Base-by-base conservation (phyloP, 495 filamentous ascomycete species). In the Podospora sp. region DNA sequence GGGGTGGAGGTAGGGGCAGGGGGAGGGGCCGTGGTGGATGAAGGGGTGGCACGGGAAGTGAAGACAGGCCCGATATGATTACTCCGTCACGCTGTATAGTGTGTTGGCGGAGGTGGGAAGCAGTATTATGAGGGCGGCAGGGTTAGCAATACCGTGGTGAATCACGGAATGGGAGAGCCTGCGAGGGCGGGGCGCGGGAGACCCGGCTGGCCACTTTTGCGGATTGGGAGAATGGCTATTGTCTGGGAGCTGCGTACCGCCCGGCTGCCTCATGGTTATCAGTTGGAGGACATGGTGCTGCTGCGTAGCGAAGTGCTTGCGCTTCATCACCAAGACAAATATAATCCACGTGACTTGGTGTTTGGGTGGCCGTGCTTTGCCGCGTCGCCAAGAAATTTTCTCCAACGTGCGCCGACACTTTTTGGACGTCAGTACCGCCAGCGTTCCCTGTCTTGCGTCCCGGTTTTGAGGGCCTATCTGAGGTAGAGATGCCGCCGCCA, bases 1-100 rank as follows among this genome's bases (percentile, higher is more conserved):
- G 88, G 35, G 87, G 87, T 1, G 72, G 84, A 55, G 84, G 84
- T 21, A 70, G 79, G 51, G 80, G 71, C 24, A 35, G 63, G 78
- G 46, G 73, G 73, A 53, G 72, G 22, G 64, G 65, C 7, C 59
- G 65, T 9, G 64, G 68, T 40, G 36, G 59, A 26, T 60, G 69
- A 55, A 51, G 67, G 22, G 65, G 65, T 18, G 52, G 24, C 14
- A 20, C 62, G 35, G 63, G 68, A 33, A n/a, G 55, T 60, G 46
- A 59, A 58, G 63, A 49, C 14, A 4, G 25, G 36, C 33, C n/a
- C 16, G 22, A 36, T 25, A 56, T 6, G 50, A n/a, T 27, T 1
- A 6, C 24, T 21, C 25, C 59, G 21, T 20, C 29, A 21, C 20
- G 40, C 60, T n/a, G 49, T 6, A 46, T 46, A 18, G 29, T 33